Percentiles rank a stretch among this genome's conserved stretches.
phyloP scores from a whole-genome alignment of 306 rosid genomes.

The Parietaria judaica region DNA sequence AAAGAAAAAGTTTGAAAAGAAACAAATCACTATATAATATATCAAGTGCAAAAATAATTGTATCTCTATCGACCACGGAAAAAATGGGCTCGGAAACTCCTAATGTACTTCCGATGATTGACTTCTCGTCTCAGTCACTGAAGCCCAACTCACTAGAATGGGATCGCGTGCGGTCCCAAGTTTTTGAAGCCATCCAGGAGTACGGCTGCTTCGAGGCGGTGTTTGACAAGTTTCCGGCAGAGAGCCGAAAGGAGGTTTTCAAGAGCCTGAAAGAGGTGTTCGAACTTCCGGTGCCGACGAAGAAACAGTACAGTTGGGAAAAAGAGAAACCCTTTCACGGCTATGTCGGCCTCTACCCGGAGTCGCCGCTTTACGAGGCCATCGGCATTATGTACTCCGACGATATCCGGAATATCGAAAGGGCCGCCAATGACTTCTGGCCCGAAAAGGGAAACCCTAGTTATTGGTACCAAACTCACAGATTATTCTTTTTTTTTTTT shows the following conservation, averaged over 20 bases:
- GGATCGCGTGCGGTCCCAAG: conserved; percentile 48
- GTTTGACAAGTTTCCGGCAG: conserved; percentile 4
- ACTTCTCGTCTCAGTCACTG: conserved; percentile 29
- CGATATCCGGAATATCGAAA: background rate
- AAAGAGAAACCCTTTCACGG: conserved; percentile 17
- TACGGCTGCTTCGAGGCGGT: conserved; percentile 25
- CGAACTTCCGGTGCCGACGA: conserved; percentile 20
- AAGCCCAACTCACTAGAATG: conserved; percentile 31
- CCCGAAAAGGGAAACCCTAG: conserved; percentile 19
- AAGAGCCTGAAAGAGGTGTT: conserved; percentile 14
- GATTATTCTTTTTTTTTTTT: too few species aligned
- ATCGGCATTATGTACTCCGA: conserved; percentile 14
- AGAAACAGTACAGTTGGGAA: conserved; percentile 13
- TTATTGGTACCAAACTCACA: conserved; percentile 5
- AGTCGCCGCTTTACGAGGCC: conserved; percentile 18
- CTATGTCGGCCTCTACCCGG: conserved; percentile 3
- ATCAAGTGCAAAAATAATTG: too few species aligned
- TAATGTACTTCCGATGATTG: conserved; percentile 32
- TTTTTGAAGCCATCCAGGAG: conserved; percentile 26
- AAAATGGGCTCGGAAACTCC: too few species aligned
- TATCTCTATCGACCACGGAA: too few species aligned
- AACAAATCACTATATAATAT: too few species aligned
- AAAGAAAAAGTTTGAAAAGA: too few species aligned
- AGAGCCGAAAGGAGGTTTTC: conserved; percentile 10
- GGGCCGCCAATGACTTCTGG: conserved; percentile 25